phyloP scores from a whole-genome alignment of 768 basidiomycete species.

The Lyophyllum decastes region DNA sequence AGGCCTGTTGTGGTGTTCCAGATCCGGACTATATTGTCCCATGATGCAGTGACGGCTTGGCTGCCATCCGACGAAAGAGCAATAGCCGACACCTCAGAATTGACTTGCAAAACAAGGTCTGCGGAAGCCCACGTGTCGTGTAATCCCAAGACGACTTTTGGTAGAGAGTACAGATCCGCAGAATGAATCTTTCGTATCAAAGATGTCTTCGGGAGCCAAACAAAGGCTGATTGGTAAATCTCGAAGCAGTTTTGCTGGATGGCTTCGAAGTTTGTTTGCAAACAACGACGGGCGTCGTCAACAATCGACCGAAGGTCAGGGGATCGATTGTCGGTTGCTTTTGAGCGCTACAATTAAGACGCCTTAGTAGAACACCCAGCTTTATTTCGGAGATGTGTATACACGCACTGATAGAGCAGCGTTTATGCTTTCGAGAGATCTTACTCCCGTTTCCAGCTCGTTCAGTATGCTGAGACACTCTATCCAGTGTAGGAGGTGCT shows the following conservation, averaged over 20 bases:
- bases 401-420: neutral
- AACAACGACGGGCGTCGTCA: slow-evolving; percentile 9
- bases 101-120: neutral
- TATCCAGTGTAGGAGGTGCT: slow-evolving; percentile 16
- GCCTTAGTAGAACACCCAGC: neutral
- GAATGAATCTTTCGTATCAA: neutral
- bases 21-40: neutral
- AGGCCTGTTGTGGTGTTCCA: neutral
- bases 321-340: neutral
- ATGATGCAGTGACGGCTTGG: neutral
- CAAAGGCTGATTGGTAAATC: neutral
- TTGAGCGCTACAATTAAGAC: neutral
- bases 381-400: neutral
- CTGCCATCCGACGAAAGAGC: neutral
- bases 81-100: neutral
- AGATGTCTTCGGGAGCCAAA: neutral
- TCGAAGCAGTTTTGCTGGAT: neutral
- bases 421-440: neutral
- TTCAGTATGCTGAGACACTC: slow-evolving; percentile 13
- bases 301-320: neutral
- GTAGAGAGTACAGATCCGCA: neutral
- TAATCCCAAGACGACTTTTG: neutral
- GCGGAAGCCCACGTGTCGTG: neutral
- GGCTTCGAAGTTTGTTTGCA: slow-evolving; percentile 14
- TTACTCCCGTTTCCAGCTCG: neutral